A percentile compares a stretch with the other conserved stretches of the same genome.
Evolutionary conservation across 1,284 basidiomycete genomes (phyloP).

Genomic region (Meira nashicola): DNA sequence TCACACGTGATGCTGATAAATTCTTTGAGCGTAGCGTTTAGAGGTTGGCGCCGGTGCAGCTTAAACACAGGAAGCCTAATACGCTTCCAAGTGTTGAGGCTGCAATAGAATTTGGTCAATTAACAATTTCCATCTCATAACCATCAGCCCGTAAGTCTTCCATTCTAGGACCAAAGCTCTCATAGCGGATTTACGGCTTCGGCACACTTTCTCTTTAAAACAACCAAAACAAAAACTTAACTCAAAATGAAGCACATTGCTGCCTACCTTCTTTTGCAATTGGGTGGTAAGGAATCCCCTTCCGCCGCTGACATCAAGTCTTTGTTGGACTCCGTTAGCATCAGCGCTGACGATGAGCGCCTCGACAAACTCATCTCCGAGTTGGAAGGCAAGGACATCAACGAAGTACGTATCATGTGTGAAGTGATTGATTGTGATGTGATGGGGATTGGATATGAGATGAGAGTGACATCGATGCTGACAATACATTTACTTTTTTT

Average conservation of each 20-base stretch:
- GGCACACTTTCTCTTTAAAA: constrained; percentile 17
- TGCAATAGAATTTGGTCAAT: too few species aligned
- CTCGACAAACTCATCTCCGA: constrained; percentile 83
- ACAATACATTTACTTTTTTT: background rate
- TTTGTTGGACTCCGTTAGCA: constrained; percentile 76
- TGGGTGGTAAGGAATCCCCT: constrained; percentile 83
- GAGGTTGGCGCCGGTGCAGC: too few species aligned
- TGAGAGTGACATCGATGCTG: background rate
- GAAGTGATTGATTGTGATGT: background rate
- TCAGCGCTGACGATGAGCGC: constrained; percentile 80
- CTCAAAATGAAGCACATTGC: constrained; percentile 51
- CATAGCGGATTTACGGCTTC: constrained; percentile 51
- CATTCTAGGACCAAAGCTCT: constrained; percentile 57
- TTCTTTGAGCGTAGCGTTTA: too few species aligned
- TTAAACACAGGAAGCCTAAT: too few species aligned
- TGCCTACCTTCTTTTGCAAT: constrained; percentile 86
- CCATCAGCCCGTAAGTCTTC: constrained; percentile 68
- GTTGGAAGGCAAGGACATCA: constrained; percentile 85
- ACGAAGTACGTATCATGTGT: constrained; percentile 58
- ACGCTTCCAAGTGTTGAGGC: too few species aligned
- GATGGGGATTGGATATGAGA: too few species aligned
- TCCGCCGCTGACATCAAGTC: constrained; percentile 83
- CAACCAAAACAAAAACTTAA: constrained; percentile 7
- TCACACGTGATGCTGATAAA: too few species aligned
- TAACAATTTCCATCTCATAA: too few species aligned